Conservation (phyloP, 805 yeast genomes). For the Zygoascus ofunaensis region DNA sequence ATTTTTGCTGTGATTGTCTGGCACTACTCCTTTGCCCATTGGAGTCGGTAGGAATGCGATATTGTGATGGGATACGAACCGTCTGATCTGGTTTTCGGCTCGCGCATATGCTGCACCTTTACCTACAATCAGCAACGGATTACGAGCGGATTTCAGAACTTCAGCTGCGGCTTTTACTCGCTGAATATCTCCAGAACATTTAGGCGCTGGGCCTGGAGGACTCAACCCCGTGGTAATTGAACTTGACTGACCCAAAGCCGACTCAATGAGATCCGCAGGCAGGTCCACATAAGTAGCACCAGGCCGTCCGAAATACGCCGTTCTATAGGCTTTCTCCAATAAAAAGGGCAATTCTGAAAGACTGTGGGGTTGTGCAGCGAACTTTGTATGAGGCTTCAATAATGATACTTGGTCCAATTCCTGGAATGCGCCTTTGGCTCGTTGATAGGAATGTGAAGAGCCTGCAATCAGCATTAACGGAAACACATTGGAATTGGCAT, state of each 20-base stretch:
- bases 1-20: conserved; percentile 41
- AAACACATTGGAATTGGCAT: conserved; percentile 53
- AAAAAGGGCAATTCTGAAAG: conserved; percentile 31
- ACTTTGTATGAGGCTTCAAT: conserved; percentile 42
- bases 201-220: conserved; percentile 31
- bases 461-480: conserved; percentile 63
- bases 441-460: conserved; percentile 40
- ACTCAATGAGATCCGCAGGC: conserved; percentile 51
- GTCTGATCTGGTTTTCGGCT: conserved; percentile 34
- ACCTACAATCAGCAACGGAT: conserved; percentile 53
- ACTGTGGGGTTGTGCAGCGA: conserved; percentile 37
- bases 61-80: conserved; percentile 22
- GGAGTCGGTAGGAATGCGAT: conserved; percentile 64
- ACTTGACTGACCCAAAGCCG: conserved; percentile 13
- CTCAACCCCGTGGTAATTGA: conserved; percentile 5
- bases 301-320: conserved; percentile 41
- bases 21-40: conserved; percentile 66
- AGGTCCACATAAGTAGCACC: conserved; percentile 58
- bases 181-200: conserved; percentile 29
- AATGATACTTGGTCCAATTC: conserved; percentile 56
- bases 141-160: conserved; percentile 29
- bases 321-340: conserved; percentile 40
- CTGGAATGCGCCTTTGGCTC: conserved; percentile 58
- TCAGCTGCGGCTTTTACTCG: conserved; percentile 32
- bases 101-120: conserved; percentile 51